Evolutionary conservation across 2,329 filamentous ascomycete species (phyloP), one percentile per base, ranked within the genome.

Genomic region (Orbilia ellipsospora): DNA sequence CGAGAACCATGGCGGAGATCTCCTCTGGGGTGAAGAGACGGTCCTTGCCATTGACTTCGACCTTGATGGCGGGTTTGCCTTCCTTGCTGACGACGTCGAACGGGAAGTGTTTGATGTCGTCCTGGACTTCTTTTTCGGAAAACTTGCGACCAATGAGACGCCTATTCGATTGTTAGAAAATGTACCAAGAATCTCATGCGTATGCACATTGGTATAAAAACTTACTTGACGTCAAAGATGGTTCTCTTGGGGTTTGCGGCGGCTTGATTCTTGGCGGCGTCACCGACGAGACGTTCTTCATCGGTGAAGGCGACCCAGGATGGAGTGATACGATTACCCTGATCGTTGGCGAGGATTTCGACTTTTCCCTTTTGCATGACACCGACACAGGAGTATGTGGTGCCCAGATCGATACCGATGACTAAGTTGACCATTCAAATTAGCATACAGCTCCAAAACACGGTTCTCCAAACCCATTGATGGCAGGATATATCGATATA

Each of bases 271-370:
- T 97, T 97, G 81, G 93, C 93, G 81, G 95, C 93, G 84, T 99
- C 95, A 88, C 95, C 95, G 80, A 99, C 93, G 79, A 99, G 88
- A 82, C 95, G 90, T 85, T 98, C 95, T 78, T 97, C 93, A 81
- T 98, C 94, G 84, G 93, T 98, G 84, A 96, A 97, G 81, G 93
- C 93, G 82, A 97, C 93, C 85, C 95, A 97, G 78, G 93, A 96
- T 67, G 93, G 93, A 80, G 93, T 96, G 80, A 96, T 96, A 86
- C 93, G 92, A 89, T 96, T 93, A 87, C 93, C 93, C 87, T 96
- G 93, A 85, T 97, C 93, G 87, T 97, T 97, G 85, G 92, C 92
- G 80, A 97, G 88, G 85, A 97, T 97, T 82, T 97, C 93, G 80
- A 97, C 93, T 85, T 94, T 95, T 83, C 93, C 93, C 83, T 93